A percentile compares a stretch with the other conserved stretches of the same genome.
Evolutionary conservation across 2,329 filamentous ascomycete species (phyloP).

Genomic region (Diaporthe eres): DNA sequence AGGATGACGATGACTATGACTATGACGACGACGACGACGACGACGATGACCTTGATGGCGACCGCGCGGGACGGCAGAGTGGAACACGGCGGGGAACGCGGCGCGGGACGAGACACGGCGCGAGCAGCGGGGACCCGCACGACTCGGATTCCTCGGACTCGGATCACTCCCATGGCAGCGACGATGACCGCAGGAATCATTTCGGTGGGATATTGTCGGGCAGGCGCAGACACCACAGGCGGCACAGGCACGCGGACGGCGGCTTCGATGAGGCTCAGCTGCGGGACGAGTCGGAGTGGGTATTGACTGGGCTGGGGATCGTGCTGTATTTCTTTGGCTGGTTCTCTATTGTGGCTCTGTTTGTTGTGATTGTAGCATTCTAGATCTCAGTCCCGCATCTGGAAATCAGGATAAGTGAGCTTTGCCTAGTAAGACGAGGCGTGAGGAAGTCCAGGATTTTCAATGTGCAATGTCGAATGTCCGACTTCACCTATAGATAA

Average conservation of each 20-base stretch:
- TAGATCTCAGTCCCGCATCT: background rate
- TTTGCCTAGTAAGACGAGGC: background rate
- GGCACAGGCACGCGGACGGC: background rate
- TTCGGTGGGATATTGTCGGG: background rate
- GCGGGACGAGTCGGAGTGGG: background rate
- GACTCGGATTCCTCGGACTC: background rate
- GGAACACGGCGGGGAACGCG: too few species aligned
- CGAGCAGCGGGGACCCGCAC: background rate
- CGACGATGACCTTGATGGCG: background rate
- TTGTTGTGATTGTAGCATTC: background rate
- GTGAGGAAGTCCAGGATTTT: background rate
- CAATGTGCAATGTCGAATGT: background rate
- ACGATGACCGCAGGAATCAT: background rate
- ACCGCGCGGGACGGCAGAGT: background rate
- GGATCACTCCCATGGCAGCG: background rate
- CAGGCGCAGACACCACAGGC: background rate
- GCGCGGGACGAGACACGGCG: background rate
- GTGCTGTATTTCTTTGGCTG: slow-evolving; percentile 16
- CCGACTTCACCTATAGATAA: background rate
- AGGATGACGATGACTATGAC: background rate
- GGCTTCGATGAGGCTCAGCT: background rate
- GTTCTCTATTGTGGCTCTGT: background rate
- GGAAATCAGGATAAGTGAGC: background rate
- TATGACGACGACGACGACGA: background rate
- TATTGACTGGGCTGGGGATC: slow-evolving; percentile 1